Conservation (phyloP, 179 eudicot genomes). For the Heliamphora pulchella region DNA sequence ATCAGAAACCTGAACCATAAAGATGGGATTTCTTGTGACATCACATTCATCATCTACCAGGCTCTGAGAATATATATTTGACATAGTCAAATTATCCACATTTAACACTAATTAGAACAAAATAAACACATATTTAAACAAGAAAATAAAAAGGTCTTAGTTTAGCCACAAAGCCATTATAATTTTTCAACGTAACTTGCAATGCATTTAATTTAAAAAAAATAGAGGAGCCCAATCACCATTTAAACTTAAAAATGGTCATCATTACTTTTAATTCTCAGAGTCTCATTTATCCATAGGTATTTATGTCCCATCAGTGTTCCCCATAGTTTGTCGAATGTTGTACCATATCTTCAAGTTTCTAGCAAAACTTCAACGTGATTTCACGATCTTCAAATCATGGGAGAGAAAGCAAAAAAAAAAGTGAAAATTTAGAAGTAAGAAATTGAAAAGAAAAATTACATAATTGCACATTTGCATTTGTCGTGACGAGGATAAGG, state of each 20-base stretch:
- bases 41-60: neutral
- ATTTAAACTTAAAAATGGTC: too few relatives aligned
- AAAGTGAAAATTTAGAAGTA: too few relatives aligned
- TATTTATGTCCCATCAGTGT: too few relatives aligned
- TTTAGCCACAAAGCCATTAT: too few relatives aligned
- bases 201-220: too few relatives aligned
- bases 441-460: neutral
- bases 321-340: too few relatives aligned
- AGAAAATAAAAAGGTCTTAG: neutral
- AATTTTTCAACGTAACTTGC: too few relatives aligned
- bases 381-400: too few relatives aligned
- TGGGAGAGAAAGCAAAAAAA: too few relatives aligned
- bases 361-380: too few relatives aligned
- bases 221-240: too few relatives aligned
- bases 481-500: neutral
- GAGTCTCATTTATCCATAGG: neutral
- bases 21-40: neutral
- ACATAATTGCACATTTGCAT: neutral
- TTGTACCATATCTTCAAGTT: too few relatives aligned
- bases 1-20: constrained; percentile 2
- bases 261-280: neutral
- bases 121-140: neutral
- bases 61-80: neutral
- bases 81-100: neutral
- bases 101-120: neutral